Evolutionary conservation across 2,329 filamentous ascomycete species (phyloP), one percentile per base, ranked within the genome.

Genomic region (Helicocarpus griseus): DNA sequence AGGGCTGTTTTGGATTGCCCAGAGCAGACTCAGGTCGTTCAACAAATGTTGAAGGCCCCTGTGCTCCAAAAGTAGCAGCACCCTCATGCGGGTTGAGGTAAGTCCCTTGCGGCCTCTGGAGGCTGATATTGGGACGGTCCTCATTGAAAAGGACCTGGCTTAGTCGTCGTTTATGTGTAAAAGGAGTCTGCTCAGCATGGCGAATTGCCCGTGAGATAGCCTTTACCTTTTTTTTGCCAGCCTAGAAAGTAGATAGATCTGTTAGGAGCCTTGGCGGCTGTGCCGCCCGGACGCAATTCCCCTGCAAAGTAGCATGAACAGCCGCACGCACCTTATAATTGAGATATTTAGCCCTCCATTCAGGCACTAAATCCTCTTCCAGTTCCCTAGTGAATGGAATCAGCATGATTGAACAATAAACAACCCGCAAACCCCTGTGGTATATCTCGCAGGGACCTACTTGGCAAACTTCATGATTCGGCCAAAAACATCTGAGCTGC

Each of bases 331-430:
- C 83, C 77, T 95, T 95, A 77, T 97, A 97, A 70, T 96, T 82
- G 60, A 97, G 79, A 69, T 96, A 97, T 69, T 95, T 95, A 67
- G 84, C 80, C 63, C 87, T 82, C 91, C 91, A 97, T 80, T 97
- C 90, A 65, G 90, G 90, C 57, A 96, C 89, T 50, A 89, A 80
- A 62, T 94, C 87, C 64, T 86, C 81, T 65, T 95, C 88, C 56
- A 95, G 78, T 72, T 95, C 88, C 65, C 79, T 82, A 54, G 8
- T 35, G 54, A 52, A 49, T 48, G 48, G 38, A 51, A 47, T 41
- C 38, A 56, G 62, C 54, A 61, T 56, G 52, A 48, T 45, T 54
- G 57, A 54, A 56, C 53, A 52, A 50, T 26, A 52, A 54, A 49
- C 39, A 45, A 35, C 43, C 53, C 53, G 44, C 4, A 47, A 38